Conservation (phyloP, 2,329 filamentous ascomycete species). For the Fusarium sp. region DNA sequence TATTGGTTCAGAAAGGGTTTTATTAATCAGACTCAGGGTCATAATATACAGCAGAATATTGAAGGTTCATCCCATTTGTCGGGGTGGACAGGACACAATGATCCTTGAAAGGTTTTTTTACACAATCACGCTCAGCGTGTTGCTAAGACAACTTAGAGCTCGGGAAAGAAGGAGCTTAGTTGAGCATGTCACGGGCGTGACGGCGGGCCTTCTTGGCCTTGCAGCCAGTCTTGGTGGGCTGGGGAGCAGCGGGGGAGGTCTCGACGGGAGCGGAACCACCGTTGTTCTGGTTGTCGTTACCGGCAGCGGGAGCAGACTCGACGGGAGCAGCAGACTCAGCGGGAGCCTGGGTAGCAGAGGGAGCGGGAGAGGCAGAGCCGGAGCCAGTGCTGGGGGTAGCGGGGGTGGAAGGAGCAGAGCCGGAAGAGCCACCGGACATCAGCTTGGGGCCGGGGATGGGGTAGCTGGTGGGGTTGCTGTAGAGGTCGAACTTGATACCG, state of each 20-base stretch:
- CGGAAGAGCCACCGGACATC: slow-evolving; percentile 18
- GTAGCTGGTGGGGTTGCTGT: slow-evolving; percentile 45
- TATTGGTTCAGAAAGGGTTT: not conserved
- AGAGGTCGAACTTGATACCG: slow-evolving; percentile 52
- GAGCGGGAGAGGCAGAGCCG: not conserved
- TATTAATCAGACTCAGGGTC: slow-evolving; percentile 41
- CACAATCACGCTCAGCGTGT: slow-evolving; percentile 37
- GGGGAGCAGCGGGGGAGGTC: slow-evolving; percentile 26
- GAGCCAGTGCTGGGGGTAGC: slow-evolving; percentile 2
- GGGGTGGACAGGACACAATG: slow-evolving; percentile 8
- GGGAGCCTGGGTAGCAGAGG: slow-evolving; percentile 13
- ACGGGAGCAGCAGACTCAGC: slow-evolving; percentile 19
- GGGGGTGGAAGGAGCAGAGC: not conserved
- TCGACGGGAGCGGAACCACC: slow-evolving; percentile 18
- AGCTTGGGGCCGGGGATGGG: slow-evolving; percentile 47
- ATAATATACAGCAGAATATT: slow-evolving; percentile 48
- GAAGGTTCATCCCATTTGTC: slow-evolving; percentile 34
- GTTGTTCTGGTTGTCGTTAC: slow-evolving; percentile 1
- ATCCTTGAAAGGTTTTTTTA: slow-evolving; percentile 31
- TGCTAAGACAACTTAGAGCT: not conserved
- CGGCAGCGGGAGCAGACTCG: slow-evolving; percentile 9
- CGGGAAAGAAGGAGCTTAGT: slow-evolving; percentile 34
- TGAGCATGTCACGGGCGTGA: slow-evolving; percentile 41
- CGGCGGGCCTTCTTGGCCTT: slow-evolving; percentile 44
- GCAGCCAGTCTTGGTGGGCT: slow-evolving; percentile 39